Evolutionary conservation across 2,329 filamentous ascomycete species (phyloP), one percentile per base, ranked within the genome.

Genomic region (Pezicula radicicola): DNA sequence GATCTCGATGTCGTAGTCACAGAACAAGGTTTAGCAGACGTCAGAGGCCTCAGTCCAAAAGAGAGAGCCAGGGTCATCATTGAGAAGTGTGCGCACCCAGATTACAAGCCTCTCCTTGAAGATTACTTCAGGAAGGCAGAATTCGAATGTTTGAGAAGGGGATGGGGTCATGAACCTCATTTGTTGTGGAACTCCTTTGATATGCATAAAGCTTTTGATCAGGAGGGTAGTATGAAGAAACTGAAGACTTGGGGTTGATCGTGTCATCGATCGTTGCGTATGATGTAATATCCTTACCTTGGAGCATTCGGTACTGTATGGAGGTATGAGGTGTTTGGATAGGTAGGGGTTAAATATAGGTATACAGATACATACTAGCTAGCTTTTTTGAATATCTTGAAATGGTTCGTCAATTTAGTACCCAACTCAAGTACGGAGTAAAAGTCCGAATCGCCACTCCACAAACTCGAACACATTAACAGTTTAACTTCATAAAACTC

Each of bases 161-260:
- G 90, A 18, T 89, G 87, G 89, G 90, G 89, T 18, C 91, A 96
- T 71, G 88, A 96, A 78, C 91, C 91, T 25, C 91, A 96, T 70
- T 73, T 95, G 67, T 76, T 96, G 57, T 95, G 85, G 79, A 88
- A 95, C 72, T 78, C 80, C 44, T 96, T 96, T 69, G 89, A 95
- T 70, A 89, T 96, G 85, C 91, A 96, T 74, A 86, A 86, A 78
- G 88, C 91, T 57, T 71, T 96, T 54, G 74, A 83, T 52, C 86
- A 92, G 75, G 82, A 93, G 69, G 91, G 91, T 21, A 94, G 89
- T 61, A 96, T 96, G 91, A 73, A 73, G 57, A 61, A 63, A 50
- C 48, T 66, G n/a, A 66, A 66, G 54, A 64, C 62, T 39, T 66
- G 64, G 64, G 64, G 62, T 52, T 65, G 30, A 33, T 4, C 30